These are phyloP conservation scores for Cytospora piceicola DNA, from an alignment of 2,329 filamentous ascomycete genomes.

Conservation along the genomic window DNA sequence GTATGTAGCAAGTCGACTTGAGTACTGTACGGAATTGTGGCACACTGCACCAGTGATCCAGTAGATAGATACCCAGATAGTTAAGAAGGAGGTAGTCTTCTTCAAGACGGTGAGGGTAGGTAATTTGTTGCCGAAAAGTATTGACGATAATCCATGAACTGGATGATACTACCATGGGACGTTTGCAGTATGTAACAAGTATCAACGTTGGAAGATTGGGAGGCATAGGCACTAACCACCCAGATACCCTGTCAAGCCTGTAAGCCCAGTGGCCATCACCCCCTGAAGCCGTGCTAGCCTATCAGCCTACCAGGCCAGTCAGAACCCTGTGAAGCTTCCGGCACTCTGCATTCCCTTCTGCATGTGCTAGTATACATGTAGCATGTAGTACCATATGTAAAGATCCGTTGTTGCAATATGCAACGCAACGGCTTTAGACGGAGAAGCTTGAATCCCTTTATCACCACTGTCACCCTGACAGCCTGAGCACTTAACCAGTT, in stretches of 20 bases:
- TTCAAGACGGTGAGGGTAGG: neutral
- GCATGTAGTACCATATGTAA: no score
- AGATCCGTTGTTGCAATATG: neutral
- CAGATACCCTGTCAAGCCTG: neutral
- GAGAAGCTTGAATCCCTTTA: no score
- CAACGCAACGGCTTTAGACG: no score
- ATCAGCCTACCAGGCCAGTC: neutral
- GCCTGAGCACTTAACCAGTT: neutral
- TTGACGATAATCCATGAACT: neutral
- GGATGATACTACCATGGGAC: neutral
- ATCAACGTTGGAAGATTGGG: no score
- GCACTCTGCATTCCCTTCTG: neutral
- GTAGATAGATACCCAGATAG: neutral
- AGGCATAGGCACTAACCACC: no score
- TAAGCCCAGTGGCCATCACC: neutral
- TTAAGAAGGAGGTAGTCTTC: neutral
- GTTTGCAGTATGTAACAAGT: no score
- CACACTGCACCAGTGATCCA: neutral
- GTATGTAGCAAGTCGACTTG: neutral
- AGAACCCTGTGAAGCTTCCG: no score
- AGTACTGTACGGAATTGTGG: neutral
- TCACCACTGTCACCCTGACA: no score
- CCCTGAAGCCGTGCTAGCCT: neutral
- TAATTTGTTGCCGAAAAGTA: neutral
- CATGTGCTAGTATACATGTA: neutral